Evolutionary conservation across 1,139 yeast species (phyloP).

Genomic region (Candida sp.): DNA sequence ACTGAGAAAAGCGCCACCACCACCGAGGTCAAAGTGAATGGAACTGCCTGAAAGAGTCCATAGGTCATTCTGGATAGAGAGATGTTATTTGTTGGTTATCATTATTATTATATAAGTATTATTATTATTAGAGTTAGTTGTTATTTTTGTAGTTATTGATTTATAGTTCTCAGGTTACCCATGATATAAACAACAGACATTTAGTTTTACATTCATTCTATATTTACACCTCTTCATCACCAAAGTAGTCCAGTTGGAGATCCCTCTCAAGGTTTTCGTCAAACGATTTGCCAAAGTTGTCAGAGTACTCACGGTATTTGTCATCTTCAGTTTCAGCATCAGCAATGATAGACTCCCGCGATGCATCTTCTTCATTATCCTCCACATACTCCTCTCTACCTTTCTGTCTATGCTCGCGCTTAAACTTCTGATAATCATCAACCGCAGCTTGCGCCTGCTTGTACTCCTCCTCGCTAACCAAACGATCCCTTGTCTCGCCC

Average conservation of each 20-base stretch:
- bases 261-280: conserved; percentile 35
- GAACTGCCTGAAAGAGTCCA: not conserved
- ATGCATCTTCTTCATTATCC: conserved; percentile 13
- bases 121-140: not conserved
- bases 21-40: not conserved
- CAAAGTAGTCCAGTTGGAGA: conserved; percentile 26
- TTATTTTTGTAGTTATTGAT: not conserved
- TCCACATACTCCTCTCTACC: conserved; percentile 11
- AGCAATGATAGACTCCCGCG: conserved; percentile 16
- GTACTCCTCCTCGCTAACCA: conserved; percentile 25
- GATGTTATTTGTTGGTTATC: not conserved
- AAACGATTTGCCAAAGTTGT: conserved; percentile 40
- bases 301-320: conserved; percentile 25
- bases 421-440: conserved; percentile 31
- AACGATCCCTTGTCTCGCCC: conserved; percentile 31
- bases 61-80: not conserved
- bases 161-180: not conserved
- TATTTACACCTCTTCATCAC: conserved; percentile 5
- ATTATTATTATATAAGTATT: not conserved
- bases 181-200: not conserved
- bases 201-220: not conserved
- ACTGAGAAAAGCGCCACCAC: conserved; percentile 16
- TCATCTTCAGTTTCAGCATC: conserved; percentile 30
- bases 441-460: conserved; percentile 25
- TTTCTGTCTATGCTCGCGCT: conserved; percentile 16